phyloP scores from a whole-genome alignment of 192 early-diverging fungal genomes.

The Coemansia sp. region DNA sequence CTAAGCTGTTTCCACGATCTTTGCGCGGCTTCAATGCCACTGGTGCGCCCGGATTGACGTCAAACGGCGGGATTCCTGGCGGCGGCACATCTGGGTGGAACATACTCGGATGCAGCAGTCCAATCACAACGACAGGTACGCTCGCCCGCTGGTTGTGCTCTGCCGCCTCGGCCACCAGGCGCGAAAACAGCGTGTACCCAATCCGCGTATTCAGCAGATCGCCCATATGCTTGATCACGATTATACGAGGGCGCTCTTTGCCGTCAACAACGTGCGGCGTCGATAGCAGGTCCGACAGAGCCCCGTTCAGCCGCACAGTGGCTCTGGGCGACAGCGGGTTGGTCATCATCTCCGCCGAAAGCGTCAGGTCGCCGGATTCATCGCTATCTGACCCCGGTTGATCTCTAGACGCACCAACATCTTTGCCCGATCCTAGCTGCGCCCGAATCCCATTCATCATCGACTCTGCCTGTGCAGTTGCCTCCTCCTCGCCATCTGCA shows the following conservation, averaged over 20 bases:
- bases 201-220: slow-evolving; percentile 49
- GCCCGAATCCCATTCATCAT: slow-evolving; percentile 13
- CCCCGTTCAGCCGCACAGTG: slow-evolving; percentile 29
- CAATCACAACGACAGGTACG: slow-evolving; percentile 19
- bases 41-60: slow-evolving; percentile 40
- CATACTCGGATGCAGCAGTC: slow-evolving; percentile 47
- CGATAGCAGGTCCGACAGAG: slow-evolving; percentile 23
- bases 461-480: slow-evolving; percentile 2
- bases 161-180: slow-evolving; percentile 14
- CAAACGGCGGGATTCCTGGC: slow-evolving; percentile 46
- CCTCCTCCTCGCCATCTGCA: slow-evolving; percentile 15
- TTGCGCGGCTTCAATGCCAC: slow-evolving; percentile 31
- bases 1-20: slow-evolving; percentile 4
- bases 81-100: slow-evolving; percentile 41
- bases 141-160: slow-evolving; percentile 14
- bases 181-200: slow-evolving; percentile 46
- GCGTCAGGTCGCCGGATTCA: slow-evolving; percentile 24
- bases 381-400: slow-evolving; percentile 13
- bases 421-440: slow-evolving; percentile 9
- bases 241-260: slow-evolving; percentile 20
- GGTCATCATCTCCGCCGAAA: slow-evolving; percentile 50
- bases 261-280: slow-evolving; percentile 5
- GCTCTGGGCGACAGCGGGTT: slow-evolving; percentile 37
- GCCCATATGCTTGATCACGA: slow-evolving; percentile 46
- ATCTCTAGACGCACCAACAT: slow-evolving; percentile 10